Percentiles rank a stretch among this genome's conserved stretches.
These are phyloP conservation scores for Ajuga reptans DNA, from an alignment of 305 asterid species.

Conservation along the genomic window DNA sequence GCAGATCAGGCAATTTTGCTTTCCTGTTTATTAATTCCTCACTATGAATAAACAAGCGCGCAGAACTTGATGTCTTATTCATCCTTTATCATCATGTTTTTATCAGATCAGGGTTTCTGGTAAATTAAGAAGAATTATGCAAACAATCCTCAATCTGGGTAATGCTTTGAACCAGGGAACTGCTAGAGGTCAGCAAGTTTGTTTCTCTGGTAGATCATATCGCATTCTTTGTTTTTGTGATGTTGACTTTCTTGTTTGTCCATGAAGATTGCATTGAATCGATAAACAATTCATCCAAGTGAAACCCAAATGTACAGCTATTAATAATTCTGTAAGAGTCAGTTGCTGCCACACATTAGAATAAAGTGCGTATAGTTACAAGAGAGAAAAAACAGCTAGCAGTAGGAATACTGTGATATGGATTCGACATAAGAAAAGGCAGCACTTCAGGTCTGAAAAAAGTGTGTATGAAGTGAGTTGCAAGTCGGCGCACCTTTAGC, in stretches of 20 bases:
- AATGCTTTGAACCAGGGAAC: conserved; percentile 94
- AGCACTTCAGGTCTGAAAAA: not conserved
- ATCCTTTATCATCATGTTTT: conserved; percentile 24
- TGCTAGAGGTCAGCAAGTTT: conserved; percentile 61
- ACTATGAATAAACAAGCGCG: conserved; percentile 5
- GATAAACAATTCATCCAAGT: not conserved
- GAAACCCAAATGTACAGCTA: not conserved
- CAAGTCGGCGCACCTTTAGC: not conserved
- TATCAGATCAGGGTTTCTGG: conserved; percentile 81
- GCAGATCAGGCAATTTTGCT: conserved; percentile 69
- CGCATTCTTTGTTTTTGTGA: conserved; percentile 15
- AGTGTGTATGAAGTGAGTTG: too few species aligned
- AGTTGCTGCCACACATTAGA: not conserved
- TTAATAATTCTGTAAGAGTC: conserved; percentile 2
- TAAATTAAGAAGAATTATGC: conserved; percentile 85
- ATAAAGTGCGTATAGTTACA: not conserved
- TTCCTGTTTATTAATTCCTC: conserved; percentile 18
- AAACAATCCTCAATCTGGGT: conserved; percentile 87
- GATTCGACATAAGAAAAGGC: not conserved
- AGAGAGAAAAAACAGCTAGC: not conserved
- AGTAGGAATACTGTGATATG: not conserved
- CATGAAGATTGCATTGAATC: not conserved
- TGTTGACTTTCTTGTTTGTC: conserved; percentile 10
- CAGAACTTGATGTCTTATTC: conserved; percentile 22
- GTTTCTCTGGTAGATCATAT: conserved; percentile 13